A percentile compares a stretch with the other conserved stretches of the same genome.
Conservation (phyloP, 2,329 filamentous ascomycete species). For the Diaporthe citrichinensis region DNA sequence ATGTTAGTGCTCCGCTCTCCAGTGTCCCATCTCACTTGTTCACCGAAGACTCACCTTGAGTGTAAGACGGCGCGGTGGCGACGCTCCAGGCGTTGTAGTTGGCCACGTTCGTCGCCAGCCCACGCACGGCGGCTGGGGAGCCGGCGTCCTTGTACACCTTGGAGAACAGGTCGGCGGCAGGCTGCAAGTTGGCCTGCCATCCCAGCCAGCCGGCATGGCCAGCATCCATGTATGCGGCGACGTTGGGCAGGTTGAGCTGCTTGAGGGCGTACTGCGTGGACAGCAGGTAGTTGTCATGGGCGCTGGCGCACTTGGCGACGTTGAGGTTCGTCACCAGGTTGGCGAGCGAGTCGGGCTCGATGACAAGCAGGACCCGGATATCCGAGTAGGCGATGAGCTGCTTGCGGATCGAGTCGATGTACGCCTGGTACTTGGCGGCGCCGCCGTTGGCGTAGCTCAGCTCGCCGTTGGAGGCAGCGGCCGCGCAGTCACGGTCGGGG, state of each 20-base stretch:
- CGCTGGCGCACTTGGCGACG: slow-evolving; percentile 63
- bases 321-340: slow-evolving; percentile 71
- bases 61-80: slow-evolving; percentile 60
- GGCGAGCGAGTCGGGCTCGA: slow-evolving; percentile 71
- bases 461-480: slow-evolving; percentile 70
- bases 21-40: fast-evolving
- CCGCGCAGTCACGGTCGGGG: slow-evolving; percentile 71
- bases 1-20: neutral
- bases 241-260: slow-evolving; percentile 67
- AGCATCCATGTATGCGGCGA: slow-evolving; percentile 71
- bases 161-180: slow-evolving; percentile 62
- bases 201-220: slow-evolving; percentile 73
- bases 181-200: slow-evolving; percentile 67
- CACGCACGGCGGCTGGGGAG: slow-evolving; percentile 64
- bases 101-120: slow-evolving; percentile 70
- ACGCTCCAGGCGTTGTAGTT: slow-evolving; percentile 69
- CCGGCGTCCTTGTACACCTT: slow-evolving; percentile 65
- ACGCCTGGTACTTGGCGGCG: slow-evolving; percentile 67
- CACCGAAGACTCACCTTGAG: slow-evolving; percentile 49
- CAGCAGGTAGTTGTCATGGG: slow-evolving; percentile 63
- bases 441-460: slow-evolving; percentile 65
- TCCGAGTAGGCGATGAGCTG: slow-evolving; percentile 60
- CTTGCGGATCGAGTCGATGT: slow-evolving; percentile 64
- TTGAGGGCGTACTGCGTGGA: slow-evolving; percentile 66
- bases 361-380: slow-evolving; percentile 59